Evolutionary conservation across 1,284 basidiomycete species (phyloP), one percentile per base, ranked within the genome.

Genomic region (Lentinula novae-zelandiae): DNA sequence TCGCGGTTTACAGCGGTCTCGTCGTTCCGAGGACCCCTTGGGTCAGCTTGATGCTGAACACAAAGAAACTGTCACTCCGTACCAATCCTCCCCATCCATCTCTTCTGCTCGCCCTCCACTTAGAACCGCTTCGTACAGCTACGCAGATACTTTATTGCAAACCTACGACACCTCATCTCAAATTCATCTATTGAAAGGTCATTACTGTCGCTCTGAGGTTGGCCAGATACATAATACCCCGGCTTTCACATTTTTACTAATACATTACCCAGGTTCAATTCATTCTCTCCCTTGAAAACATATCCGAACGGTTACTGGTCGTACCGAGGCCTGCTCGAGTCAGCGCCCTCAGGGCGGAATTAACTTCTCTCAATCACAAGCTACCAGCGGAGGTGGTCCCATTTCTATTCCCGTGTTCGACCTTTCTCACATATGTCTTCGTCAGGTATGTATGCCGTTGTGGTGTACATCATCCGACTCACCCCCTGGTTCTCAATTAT

Each of bases 351-450:
- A 82, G 97, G 68, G 97, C 97, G 22, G 97, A 99, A 72, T 78
- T 99, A 63, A 99, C 97, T 2, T 90, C 90, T 27, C 78, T 99
- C 57, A 99, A 99, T 71, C 96, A 99, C 72, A 94, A 92, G 71
- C 82, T 99, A 36, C 97, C 97, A 31, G 92, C 94, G 7, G 94
- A 96, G 81, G 93, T 93, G 75, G 20, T 10, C 40, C 1, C 20
- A 2, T 51, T 50, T 53, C 44, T 33, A n/a, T 55, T 49, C n/a
- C 46, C 60, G 46, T 40, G 53, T 31, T 33, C 50, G 46, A 36
- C 40, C 57, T 60, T 64, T 64, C 44, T 63, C 42, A 34, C 34
- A 66, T 54, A 46, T 15, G 2, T 46, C 17, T 22, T 17, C 22
- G 56, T 38, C 67, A 95, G 88, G 85, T 95, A n/a, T 98, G 96